Evolutionary conservation across 2,329 filamentous ascomycete species (phyloP).

Genomic region (Zasmidium angulare): DNA sequence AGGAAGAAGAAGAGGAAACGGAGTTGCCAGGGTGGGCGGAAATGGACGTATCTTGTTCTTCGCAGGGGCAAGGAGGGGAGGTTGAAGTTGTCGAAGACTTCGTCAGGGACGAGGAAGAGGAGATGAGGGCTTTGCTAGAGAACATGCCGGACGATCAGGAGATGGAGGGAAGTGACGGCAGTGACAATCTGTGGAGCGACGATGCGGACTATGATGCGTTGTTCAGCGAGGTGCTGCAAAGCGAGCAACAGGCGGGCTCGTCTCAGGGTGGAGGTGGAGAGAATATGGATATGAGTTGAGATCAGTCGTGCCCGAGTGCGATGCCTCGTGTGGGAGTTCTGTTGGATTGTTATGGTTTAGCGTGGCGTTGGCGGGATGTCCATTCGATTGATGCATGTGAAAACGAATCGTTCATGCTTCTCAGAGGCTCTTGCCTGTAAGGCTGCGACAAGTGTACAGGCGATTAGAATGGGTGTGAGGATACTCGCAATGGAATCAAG

Average conservation of each 20-base stretch:
- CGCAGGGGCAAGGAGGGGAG: no score
- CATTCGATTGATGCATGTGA: neutral
- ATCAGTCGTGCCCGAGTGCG: no score
- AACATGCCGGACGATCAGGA: slow-evolving; percentile 38
- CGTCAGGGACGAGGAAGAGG: slow-evolving; percentile 43
- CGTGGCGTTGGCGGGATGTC: slow-evolving; percentile 26
- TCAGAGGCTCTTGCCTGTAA: no score
- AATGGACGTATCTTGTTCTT: slow-evolving; percentile 4
- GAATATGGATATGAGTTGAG: slow-evolving; percentile 36
- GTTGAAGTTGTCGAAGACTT: slow-evolving; percentile 42
- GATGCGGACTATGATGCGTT: slow-evolving; percentile 62
- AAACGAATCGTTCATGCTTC: no score
- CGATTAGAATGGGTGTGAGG: no score
- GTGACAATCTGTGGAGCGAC: slow-evolving; percentile 48
- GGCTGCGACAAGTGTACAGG: no score
- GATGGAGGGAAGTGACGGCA: slow-evolving; percentile 30
- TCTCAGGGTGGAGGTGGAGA: slow-evolving; percentile 30
- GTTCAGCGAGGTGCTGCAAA: slow-evolving; percentile 65
- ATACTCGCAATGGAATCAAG: no score
- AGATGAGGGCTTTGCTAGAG: slow-evolving; percentile 46
- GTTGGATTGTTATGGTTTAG: slow-evolving; percentile 24
- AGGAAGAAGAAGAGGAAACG: slow-evolving; percentile 22
- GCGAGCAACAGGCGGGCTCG: slow-evolving; percentile 36
- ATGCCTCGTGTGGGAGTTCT: neutral
- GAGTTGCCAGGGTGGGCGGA: slow-evolving; percentile 15